Conservation (phyloP, 2,329 filamentous ascomycete genomes). For the Ophiostoma quercus region DNA sequence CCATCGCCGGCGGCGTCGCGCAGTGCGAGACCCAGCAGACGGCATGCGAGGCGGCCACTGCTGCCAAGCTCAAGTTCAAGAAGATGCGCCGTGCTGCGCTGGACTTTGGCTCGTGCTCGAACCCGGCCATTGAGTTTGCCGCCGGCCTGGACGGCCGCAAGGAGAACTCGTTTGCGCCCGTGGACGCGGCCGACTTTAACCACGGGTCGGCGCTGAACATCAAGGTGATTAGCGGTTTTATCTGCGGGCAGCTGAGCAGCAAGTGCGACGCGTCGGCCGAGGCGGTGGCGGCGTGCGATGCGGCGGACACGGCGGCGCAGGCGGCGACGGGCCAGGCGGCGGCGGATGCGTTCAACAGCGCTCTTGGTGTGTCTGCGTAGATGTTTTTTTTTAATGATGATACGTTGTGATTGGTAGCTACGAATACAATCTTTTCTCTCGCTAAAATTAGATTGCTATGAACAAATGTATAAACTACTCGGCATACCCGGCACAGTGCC, state of each 20-base stretch:
- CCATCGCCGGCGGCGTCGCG: constrained; percentile 34
- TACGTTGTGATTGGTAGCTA: neutral
- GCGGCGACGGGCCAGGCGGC: constrained; percentile 36
- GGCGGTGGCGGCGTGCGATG: constrained; percentile 34
- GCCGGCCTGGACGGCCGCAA: constrained; percentile 45
- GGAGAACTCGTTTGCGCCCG: constrained; percentile 40
- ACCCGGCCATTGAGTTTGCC: constrained; percentile 47
- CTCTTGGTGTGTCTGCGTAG: constrained; percentile 34
- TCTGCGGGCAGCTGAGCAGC: constrained; percentile 36
- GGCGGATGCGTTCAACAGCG: constrained; percentile 38
- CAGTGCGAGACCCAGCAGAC: constrained; percentile 43
- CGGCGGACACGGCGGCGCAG: constrained; percentile 34
- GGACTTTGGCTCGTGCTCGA: constrained; percentile 44
- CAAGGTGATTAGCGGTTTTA: constrained; percentile 37
- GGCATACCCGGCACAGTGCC: constrained; percentile 22
- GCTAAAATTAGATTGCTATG: neutral
- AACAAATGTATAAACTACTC: constrained; percentile 17
- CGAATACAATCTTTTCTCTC: neutral
- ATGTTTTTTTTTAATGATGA: neutral
- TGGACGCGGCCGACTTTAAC: constrained; percentile 42
- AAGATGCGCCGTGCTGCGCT: constrained; percentile 31
- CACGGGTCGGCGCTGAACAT: constrained; percentile 46
- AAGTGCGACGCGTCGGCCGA: constrained; percentile 35
- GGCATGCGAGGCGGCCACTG: constrained; percentile 34
- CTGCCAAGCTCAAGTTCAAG: constrained; percentile 29